Evolutionary conservation across 2,329 filamentous ascomycete species (phyloP), one percentile per base, ranked within the genome.

Genomic region (Colletotrichum liaoningense): DNA sequence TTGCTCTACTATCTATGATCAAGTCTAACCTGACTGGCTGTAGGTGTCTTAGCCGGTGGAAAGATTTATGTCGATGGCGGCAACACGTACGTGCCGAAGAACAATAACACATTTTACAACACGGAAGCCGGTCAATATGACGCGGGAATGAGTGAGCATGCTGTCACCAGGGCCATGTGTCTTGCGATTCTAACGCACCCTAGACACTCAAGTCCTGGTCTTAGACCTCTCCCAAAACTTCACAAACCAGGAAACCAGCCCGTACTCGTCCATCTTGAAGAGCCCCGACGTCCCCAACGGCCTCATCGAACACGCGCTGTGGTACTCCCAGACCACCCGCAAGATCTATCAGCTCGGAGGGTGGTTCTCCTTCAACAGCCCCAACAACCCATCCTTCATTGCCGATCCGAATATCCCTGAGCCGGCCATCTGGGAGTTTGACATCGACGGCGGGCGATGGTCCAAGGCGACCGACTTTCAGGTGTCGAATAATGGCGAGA

Each of bases 21-120:
- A 12, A 14, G 14, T 59, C 56, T 60, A 11, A 67, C 8, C 3
- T 5, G 2, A 14, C 1, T 5, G 5, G 1, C 12, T 0, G 42
- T 12, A 76, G 75, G 75, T 46, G 72, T 76, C n/a, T 64, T 66
- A 12, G 76, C 75, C 30, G 69, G 73, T n/a, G 75, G 74, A 12
- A 77, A 76, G 56, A 74, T 77, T 1, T 77, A 77, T 54, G 73
- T 77, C 2, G 76, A 77, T 28, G 75, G 76, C 49, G 75, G 75
- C 3, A 75, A 77, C 46, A 75, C 72, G 2, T 76, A 76, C 30
- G 69, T 76, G 38, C 75, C 76, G 1, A 68, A 56, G 30, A 55
- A 63, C 55, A 63, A 64, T 2, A 62, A 65, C 11, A 71, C 55
- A 2, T 75, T 74, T 57, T 66, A 59, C 56, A 67, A 65, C 24